Evolutionary conservation across 495 filamentous ascomycete species (phyloP), one percentile per base, ranked within the genome.

Genomic region (Hyaloscypha hepaticicola): DNA sequence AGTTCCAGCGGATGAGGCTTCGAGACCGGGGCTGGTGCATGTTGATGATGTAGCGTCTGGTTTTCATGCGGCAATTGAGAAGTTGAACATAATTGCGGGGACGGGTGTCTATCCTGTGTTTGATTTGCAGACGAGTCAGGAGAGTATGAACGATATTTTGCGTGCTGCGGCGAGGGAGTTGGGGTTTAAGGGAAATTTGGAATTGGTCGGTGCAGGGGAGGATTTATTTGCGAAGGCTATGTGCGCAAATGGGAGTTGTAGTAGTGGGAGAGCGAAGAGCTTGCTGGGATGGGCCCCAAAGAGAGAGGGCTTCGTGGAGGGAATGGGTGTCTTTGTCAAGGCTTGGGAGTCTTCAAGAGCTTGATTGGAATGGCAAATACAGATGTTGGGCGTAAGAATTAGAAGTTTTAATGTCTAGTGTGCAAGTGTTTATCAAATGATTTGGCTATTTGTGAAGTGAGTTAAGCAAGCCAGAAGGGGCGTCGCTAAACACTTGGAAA

Each of bases 81-180:
- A 74, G 25, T 58, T 81, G 26, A 60, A 69, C 16, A 31, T 69
- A 26, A 57, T 77, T 14, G 28, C 73, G 3, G 69, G 72, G 19
- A 69, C 72, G 12, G 73, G 75, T 21, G 58, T 74, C 1, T 78
- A 76, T 67, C 79, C 78, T 1, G 69, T 81, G 6, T 81, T 81
- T 72, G 76, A 79, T 69, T 71, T 81, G 7, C 60, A 75, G 24
- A 72, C 67, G 7, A 69, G 70, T 38, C 53, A 64, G 57, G 75
- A 76, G 63, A 74, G 72, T 28, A 72, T 77, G 71, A 29, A 52
- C 21, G 65, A 64, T 22, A 69, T 78, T 14, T 28, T 77, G 1
- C 56, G 65, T 14, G 61, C 59, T 14, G 58, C 68, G 14, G 68
- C 45, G 12, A 56, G 33, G 29, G 60, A 55, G 12, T 60, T 75